Evolutionary conservation across 2,329 filamentous ascomycete species (phyloP), one percentile per base, ranked within the genome.

Genomic region (Beauveria sp.): DNA sequence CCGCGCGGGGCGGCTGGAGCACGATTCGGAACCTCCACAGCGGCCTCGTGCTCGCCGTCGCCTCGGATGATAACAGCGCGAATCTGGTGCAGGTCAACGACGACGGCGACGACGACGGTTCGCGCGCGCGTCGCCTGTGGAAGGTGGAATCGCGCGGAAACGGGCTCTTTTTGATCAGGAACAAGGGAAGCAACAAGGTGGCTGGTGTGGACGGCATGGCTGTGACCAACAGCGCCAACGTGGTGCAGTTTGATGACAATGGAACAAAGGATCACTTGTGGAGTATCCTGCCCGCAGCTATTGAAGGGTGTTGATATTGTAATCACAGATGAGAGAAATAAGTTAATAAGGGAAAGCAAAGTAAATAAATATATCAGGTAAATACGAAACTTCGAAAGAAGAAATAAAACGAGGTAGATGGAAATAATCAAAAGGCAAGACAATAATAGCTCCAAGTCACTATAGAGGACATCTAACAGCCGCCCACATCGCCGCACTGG

Each of bases 181-280:
- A 65, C 53, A 65, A 64, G 61, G 55, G 59, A 16, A 64, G 64
- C 56, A n/a, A 30, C 14, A 60, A 60, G 46, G 60, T 65, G 40
- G 58, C 52, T 8, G 63, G 64, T 8, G 59, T 65, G 1, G 63
- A 64, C 26, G 56, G 51, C 46, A 61, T 62, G 63, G 62, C 61
- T 7, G 59, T 52, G 6, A 58, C 28, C 1, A 56, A 65, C n/a
- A 28, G 57, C 38, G 64, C 63, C 46, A 61, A 64, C 38, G 56
- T 65, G 12, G 61, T 64, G 6, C 64, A 64, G 54, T 64, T 51
- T 47, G 63, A 65, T 3, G 63, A 65, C 45, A 63, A 64, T 49
- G 64, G 63, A 5, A 62, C 63, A 30, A 51, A 50, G 30, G 63
- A 63, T 28, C 61, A 65, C 43, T 28, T 65, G 12, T 65, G 64